Conservation (phyloP, 2,329 filamentous ascomycete species). For the Parasarocladium wereldwijsianum region DNA sequence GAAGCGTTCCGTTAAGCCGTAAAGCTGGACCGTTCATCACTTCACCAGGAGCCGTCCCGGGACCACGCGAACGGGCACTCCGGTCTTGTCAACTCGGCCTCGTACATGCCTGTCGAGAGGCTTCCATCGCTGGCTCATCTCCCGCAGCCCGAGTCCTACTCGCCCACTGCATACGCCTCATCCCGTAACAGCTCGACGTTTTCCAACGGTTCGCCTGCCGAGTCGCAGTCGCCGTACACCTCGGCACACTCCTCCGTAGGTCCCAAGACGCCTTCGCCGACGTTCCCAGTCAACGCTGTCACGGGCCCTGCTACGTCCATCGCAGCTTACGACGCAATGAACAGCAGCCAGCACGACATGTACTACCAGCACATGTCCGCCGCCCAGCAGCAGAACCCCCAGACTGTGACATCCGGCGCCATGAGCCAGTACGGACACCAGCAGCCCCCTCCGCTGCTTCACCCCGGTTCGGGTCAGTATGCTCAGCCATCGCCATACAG, state of each 20-base stretch:
- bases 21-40: slow-evolving; percentile 90
- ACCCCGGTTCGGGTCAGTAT: slow-evolving; percentile 48
- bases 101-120: slow-evolving; percentile 55
- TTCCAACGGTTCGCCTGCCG: slow-evolving; percentile 32
- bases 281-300: slow-evolving; percentile 35
- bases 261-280: slow-evolving; percentile 66
- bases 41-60: slow-evolving; percentile 70
- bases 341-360: slow-evolving; percentile 68
- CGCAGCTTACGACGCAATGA: slow-evolving; percentile 47
- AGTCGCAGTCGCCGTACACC: slow-evolving; percentile 39
- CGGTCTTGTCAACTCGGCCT: slow-evolving; percentile 49
- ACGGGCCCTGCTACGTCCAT: slow-evolving; percentile 16
- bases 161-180: slow-evolving; percentile 58
- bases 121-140: slow-evolving; percentile 57
- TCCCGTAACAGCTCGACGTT: slow-evolving; percentile 63
- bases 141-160: slow-evolving; percentile 53
- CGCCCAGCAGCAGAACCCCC: slow-evolving; percentile 58
- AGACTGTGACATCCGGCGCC: slow-evolving; percentile 59
- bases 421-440: slow-evolving; percentile 69
- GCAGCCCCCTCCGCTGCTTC: slow-evolving; percentile 57
- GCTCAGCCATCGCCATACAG: slow-evolving; percentile 37
- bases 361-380: slow-evolving; percentile 75
- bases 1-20: slow-evolving; percentile 33
- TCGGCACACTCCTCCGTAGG: slow-evolving; percentile 43
- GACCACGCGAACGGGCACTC: slow-evolving; percentile 58